Percentiles rank a stretch among this genome's conserved stretches.
Conservation (phyloP, 2,329 filamentous ascomycete genomes). For the Fusarium liriodendri region DNA sequence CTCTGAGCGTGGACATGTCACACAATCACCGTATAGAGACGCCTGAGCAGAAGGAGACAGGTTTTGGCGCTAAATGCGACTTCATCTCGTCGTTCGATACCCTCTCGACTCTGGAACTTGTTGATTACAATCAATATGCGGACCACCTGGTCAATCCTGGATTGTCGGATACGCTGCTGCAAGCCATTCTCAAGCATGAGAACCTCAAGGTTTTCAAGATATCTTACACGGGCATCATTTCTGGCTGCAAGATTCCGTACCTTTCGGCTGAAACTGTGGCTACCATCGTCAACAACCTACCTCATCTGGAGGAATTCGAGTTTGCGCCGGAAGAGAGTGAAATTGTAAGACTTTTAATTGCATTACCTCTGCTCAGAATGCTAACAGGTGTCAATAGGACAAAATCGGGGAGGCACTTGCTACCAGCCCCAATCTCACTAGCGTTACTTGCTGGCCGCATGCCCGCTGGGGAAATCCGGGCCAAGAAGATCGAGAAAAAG, state of each 20-base stretch:
- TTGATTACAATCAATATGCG: neutral
- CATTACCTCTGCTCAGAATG: neutral
- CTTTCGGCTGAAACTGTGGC: constrained; percentile 18
- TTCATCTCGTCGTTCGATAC: constrained; percentile 33
- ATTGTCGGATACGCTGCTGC: constrained; percentile 8
- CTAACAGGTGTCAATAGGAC: neutral
- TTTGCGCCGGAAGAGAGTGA: constrained; percentile 13
- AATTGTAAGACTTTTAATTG: constrained; percentile 4
- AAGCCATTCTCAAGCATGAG: constrained; percentile 30
- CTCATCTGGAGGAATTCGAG: constrained; percentile 7
- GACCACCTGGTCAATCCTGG: neutral
- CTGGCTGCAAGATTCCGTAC: constrained; percentile 4
- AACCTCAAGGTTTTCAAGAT: constrained; percentile 22
- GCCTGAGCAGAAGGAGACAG: neutral
- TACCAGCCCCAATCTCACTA: constrained; percentile 6
- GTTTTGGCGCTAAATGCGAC: neutral
- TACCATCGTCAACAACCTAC: constrained; percentile 21
- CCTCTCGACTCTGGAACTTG: constrained; percentile 12
- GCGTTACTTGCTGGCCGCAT: constrained; percentile 12
- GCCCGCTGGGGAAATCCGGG: neutral
- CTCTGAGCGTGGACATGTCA: neutral
- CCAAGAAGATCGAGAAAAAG: neutral
- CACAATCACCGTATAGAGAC: neutral
- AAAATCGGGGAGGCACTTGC: constrained; percentile 19
- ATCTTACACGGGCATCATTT: neutral